Evolutionary conservation across 352 stramenopile species (phyloP), one percentile per base, ranked within the genome.

Genomic region (Phytophthora rubi): DNA sequence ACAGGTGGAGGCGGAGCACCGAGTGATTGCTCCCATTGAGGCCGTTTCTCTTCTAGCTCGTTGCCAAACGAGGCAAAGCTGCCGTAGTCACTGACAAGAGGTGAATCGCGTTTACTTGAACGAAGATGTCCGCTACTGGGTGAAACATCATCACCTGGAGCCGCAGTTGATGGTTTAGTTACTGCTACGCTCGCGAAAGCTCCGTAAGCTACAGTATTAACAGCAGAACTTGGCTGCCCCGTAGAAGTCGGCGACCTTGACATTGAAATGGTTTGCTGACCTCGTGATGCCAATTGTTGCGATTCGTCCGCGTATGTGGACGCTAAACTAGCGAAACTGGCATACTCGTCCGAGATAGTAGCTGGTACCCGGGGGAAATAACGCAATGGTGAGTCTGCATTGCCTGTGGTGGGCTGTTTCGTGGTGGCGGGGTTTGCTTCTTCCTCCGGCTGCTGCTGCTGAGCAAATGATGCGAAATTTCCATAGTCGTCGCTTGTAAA

Each of bases 401-500:
- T 61, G 9, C 12, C 47, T 1, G 16, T 28, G 10, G 13, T 4
- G 21, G 35, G 12, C 39, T 33, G 48, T 21, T 30, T 23, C 56
- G 33, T 4, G 33, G 32, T 47, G 15, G 35, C 16, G 16, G 53
- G 58, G 13, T 73, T 59, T 30, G 12, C 48, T 62, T 65, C 32
- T 64, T 64, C 68, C 23, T 68, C 44, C 4, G 65, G 57, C 42
- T 76, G 57, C 21, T 76, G 57, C 21, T 30, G 62, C n/a, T 67
- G 45, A 16, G 53, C 42, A 51, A 89, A 67, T 7, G 70, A 67
- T 21, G 65, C 68, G 30, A 92, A 90, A 48, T 60, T 83, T 16
- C 80, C 78, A 33, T 91, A 90, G 32, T 88, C 78, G 6, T 32
- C 65, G 5, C 39, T 69, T 49, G 48, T 49, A 54, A 80, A 59